Evolutionary conservation across 306 rosid genomes (phyloP), one percentile per base, ranked within the genome.

Genomic region (Carpinus viminea): DNA sequence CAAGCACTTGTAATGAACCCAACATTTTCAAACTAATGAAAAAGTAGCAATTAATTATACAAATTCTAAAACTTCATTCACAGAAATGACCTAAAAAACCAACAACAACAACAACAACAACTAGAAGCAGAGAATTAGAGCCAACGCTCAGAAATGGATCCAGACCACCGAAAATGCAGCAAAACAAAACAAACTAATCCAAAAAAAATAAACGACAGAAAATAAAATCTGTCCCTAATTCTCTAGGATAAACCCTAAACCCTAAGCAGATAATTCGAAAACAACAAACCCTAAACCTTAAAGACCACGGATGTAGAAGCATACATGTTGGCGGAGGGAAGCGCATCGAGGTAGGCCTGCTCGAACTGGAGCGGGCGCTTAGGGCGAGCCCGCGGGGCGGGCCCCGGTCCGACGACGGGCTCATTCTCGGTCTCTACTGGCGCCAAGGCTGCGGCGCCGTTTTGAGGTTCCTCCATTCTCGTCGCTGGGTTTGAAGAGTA

Each of bases 361-460:
- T 93, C 99, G 88, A 95, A 95, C 90, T 95, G 97, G 72, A 95
- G 98, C 28, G 99, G 98, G 2, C 99, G 93, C 79, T 95, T 95
- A 69, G 78, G 90, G 8, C 98, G 98, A 66, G 88, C 66, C 2
- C 89, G 90, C 53, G 93, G 96, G 41, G 97, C 93, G 11, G 98
- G 96, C 12, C 93, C 97, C 2, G 98, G 98, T 18, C 98, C 99
- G 26, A 89, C 79, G 4, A 77, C 3, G 36, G 77, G 70, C 52
- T 88, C 96, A 0, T 88, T 96, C 57, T 87, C 96, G 57, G 11
- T 79, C 78, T 64, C 88, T 56, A 75, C 68, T 20, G 52, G 17
- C n/a, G 74, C 76, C 48, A 70, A 72, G 76, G 26, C 47, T n/a
- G 57, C 76, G 21, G 74, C 71, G 17, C 82, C 78, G 69, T 81